Percentiles rank a stretch among this genome's conserved stretches.
These are phyloP conservation scores for Cystobasidiaceae sp. DNA, from an alignment of 1,284 basidiomycete genomes.

Conservation along the genomic window DNA sequence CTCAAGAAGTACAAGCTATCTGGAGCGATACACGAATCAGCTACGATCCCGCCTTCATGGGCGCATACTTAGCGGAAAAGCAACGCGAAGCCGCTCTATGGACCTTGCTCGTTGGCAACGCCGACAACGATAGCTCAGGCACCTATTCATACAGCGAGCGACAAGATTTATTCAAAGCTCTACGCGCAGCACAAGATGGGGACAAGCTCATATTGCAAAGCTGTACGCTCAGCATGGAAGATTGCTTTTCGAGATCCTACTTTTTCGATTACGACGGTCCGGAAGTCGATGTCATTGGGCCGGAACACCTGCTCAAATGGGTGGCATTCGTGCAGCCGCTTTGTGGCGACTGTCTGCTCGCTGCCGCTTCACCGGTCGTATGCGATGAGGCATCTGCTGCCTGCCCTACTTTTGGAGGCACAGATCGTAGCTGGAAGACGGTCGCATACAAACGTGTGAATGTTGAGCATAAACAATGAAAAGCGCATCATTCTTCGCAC, in stretches of 20 bases:
- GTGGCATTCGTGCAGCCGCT: not conserved
- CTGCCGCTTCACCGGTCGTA: too few relatives aligned
- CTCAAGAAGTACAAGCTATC: not conserved
- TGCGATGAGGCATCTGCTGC: too few relatives aligned
- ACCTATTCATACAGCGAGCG: conserved; percentile 7
- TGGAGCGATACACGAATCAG: not conserved
- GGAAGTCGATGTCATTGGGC: not conserved
- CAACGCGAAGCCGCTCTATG: conserved; percentile 27
- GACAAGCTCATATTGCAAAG: not conserved
- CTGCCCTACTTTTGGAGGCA: too few relatives aligned
- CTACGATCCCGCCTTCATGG: not conserved
- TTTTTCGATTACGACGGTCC: not conserved
- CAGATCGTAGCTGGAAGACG: too few relatives aligned
- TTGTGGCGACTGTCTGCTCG: conserved; percentile 9
- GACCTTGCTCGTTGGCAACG: conserved; percentile 14
- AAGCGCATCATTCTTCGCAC: too few relatives aligned
- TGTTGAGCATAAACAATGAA: too few relatives aligned
- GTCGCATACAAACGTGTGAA: too few relatives aligned
- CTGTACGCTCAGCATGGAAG: not conserved
- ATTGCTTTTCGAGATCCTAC: conserved; percentile 2
- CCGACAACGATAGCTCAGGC: conserved; percentile 12
- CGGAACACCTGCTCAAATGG: conserved; percentile 14
- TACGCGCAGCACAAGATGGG: not conserved
- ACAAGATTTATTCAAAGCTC: not conserved
- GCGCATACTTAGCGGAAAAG: conserved; percentile 2